Evolutionary conservation across 495 filamentous ascomycete species (phyloP).

Genomic region (Corynascus novoguineensis): DNA sequence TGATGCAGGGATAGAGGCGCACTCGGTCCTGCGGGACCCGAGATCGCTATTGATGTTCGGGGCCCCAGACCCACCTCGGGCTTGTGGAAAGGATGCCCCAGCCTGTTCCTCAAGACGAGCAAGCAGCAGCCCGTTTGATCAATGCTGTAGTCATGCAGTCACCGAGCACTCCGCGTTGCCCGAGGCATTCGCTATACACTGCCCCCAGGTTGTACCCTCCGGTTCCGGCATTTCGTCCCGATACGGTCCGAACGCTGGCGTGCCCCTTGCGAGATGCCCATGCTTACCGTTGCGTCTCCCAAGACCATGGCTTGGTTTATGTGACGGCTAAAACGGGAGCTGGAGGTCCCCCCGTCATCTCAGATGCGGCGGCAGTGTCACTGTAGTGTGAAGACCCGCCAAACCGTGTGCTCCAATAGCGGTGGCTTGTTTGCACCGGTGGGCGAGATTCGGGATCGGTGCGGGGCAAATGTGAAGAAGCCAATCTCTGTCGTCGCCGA

Average conservation of each 20-base stretch:
- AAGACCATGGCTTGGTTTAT: too few species aligned
- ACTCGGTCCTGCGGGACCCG: constrained; percentile 11
- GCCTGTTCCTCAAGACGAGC: background rate
- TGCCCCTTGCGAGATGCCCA: too few species aligned
- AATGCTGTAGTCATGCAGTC: too few species aligned
- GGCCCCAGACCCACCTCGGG: constrained; percentile 3
- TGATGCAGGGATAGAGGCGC: constrained; percentile 5
- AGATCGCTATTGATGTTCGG: background rate
- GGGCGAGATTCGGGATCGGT: background rate
- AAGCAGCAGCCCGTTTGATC: background rate
- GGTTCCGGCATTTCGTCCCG: too few species aligned
- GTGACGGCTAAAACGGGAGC: too few species aligned
- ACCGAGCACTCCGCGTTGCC: too few species aligned
- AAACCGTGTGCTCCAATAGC: background rate
- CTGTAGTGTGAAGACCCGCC: background rate
- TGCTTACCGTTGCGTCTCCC: too few species aligned
- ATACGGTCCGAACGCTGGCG: too few species aligned
- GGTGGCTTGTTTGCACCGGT: background rate
- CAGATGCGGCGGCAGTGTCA: too few species aligned
- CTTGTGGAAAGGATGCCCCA: background rate
- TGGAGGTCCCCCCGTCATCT: too few species aligned
- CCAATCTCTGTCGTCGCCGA: constrained; percentile 1
- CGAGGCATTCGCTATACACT: too few species aligned
- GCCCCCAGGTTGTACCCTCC: too few species aligned
- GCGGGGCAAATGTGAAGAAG: constrained; percentile 5